Base-by-base conservation (phyloP, 495 filamentous ascomycete species). In the Hypoxylon crocopeplum region DNA sequence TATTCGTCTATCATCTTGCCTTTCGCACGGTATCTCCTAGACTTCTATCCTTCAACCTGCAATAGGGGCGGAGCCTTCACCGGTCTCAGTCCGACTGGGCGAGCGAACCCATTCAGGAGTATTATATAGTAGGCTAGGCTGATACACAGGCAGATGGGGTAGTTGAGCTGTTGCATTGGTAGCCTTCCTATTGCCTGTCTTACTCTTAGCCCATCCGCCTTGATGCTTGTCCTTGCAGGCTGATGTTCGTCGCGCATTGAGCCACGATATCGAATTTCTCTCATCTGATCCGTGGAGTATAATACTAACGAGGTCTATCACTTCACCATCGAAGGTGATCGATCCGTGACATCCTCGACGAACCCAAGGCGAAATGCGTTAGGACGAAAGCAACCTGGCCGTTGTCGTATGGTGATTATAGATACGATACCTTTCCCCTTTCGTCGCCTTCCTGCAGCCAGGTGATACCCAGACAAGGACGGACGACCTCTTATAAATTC, bases 391-490 rank as follows among this genome's bases (percentile, higher is more conserved):
- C 51, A 29, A 66, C 62, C 61, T 66, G 56, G 50, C 50, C 56
- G 52, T 39, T 52, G 25, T 24, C 47, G 62, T 66, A 61, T 66
- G 62, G 62, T 22, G 46, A 33, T 66, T 20, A 50, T 22, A 24
- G 39, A 59, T 64, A 51, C 12, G 39, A 50, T 55, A 36, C 62
- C 48, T 56, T 66, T 60, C 62, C 62, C 41, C 24, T 66, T 61
- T 66, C 12, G 62, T 60, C 29, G n/a, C 41, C 20, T 38, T 25
- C 56, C 51, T 48, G 56, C 62, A 61, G 62, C 62, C 41, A 61
- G 62, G 56, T 61, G 56, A 60, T 56, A 57, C 45, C 46, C 32
- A 52, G 49, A 30, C 34, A 51, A 24, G 51, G 41, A 48, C 33
- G 5, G 30, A 30, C 25, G 11, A 37, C 19, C 21, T 48, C 8